Base-by-base conservation (phyloP, 1,284 basidiomycete genomes). In the Cryptococcus maquisensis region DNA sequence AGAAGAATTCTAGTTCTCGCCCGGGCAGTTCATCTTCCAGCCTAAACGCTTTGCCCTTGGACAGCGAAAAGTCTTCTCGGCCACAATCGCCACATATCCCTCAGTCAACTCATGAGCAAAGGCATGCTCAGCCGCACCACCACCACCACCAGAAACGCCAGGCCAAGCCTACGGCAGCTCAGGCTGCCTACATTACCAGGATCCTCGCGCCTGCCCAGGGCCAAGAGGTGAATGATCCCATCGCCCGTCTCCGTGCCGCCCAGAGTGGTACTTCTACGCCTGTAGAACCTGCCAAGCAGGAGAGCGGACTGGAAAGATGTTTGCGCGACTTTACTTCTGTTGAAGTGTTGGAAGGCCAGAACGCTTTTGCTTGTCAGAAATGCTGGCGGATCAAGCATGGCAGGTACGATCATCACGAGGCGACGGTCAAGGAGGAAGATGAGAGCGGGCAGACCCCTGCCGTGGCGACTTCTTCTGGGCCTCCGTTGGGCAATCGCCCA, bases 331-430 rank as follows among this genome's bases (percentile, higher is more conserved):
- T 97, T 73, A 96, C 91, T 0, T 80, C 86, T 3, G 91, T 95
- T 20, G 93, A 97, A 69, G 83, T 91, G 7, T 77, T 97, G 28
- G 90, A 96, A 62, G 91, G 90, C 1, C 91, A 95, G 63, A 96
- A 97, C 66, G 87, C 86, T 77, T 94, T 96, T 58, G 90, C 91
- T 0, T 97, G 93, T 73, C 82, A 88, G 63, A 82, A 87, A 54
- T 97, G 93, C 77, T 97, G 93, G 93, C 90, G 91, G 77, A 63
- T 73, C 62, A 74, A 75, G 58, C 65, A 64, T 28, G 73, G 73
- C 5, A 54, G 59, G 41, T 73, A 73, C 55, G 23, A 48, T 8
- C 42, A 57, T 10, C 62, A 62, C 16, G 59, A 63, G 43, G 56
- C 53, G 28, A 57, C 63, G 4, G 41, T 70, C 12, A 55, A 62